Evolutionary conservation across 2,329 filamentous ascomycete genomes (phyloP).

Genomic region (Cryphonectria parasitica): DNA sequence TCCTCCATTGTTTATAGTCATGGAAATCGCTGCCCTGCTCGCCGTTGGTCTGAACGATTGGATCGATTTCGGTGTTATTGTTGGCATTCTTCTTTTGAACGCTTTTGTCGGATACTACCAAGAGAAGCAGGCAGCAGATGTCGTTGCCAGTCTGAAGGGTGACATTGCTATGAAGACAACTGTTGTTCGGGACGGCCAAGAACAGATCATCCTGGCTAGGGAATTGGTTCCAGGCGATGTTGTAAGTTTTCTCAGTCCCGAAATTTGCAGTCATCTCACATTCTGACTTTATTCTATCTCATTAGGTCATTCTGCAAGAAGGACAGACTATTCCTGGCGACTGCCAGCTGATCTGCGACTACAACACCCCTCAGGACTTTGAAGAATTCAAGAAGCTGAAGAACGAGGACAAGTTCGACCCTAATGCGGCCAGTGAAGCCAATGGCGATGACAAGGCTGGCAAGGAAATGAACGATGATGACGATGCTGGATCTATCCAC

Average conservation of each 20-base stretch:
- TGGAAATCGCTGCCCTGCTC: conserved; percentile 74
- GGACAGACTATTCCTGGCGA: conserved; percentile 70
- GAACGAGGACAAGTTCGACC: conserved; percentile 64
- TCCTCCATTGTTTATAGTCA: conserved; percentile 50
- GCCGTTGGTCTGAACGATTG: conserved; percentile 74
- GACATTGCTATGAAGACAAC: conserved; percentile 74
- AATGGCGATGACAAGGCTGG: conserved; percentile 33
- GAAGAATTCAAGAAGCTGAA: conserved; percentile 52
- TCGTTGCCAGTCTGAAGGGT: conserved; percentile 72
- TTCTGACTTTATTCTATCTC: background rate
- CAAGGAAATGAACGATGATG: conserved; percentile 20
- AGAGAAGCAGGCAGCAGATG: conserved; percentile 76
- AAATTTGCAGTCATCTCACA: conserved; percentile 45
- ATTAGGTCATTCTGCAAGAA: conserved; percentile 68
- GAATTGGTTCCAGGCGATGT: conserved; percentile 75
- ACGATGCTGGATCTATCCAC: conserved; percentile 22
- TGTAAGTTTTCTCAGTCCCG: conserved; percentile 1
- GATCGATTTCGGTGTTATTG: conserved; percentile 76
- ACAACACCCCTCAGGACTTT: conserved; percentile 63
- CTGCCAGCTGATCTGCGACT: conserved; percentile 71
- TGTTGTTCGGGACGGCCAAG: conserved; percentile 68
- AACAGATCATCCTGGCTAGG: conserved; percentile 69
- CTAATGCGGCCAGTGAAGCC: conserved; percentile 21
- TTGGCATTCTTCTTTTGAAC: conserved; percentile 73
- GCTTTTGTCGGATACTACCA: conserved; percentile 77